phyloP scores from a whole-genome alignment of 129 eudicot species.

The Lactuca sativa region DNA sequence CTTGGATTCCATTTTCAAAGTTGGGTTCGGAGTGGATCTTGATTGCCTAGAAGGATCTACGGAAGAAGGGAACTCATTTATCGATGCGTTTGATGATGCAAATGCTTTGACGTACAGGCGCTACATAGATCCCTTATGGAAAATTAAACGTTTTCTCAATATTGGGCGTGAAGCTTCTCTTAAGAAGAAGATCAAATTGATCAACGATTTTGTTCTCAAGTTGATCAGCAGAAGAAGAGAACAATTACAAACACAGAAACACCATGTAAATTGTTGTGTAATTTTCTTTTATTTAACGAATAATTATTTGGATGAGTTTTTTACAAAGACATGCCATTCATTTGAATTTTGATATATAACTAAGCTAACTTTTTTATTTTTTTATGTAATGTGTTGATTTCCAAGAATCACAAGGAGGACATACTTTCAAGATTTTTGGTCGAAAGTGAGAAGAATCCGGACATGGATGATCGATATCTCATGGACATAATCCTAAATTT shows the following conservation, averaged over 20 bases:
- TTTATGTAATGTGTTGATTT: neutral
- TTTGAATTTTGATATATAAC: too few relatives aligned
- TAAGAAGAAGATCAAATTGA: slow-evolving; percentile 46
- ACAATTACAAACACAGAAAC: slow-evolving; percentile 39
- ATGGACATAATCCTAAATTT: slow-evolving; percentile 79
- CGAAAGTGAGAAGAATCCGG: slow-evolving; percentile 57
- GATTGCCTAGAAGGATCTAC: slow-evolving; percentile 61
- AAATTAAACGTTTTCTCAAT: slow-evolving; percentile 59
- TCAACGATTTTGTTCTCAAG: slow-evolving; percentile 50
- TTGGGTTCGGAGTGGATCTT: slow-evolving; percentile 87
- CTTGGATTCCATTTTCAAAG: slow-evolving; percentile 76
- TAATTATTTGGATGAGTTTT: neutral
- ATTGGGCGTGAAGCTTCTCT: slow-evolving; percentile 69
- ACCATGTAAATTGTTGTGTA: slow-evolving; percentile 38
- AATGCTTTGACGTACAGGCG: slow-evolving; percentile 59
- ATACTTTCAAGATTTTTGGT: slow-evolving; percentile 75
- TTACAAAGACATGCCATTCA: too few relatives aligned
- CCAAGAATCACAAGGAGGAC: slow-evolving; percentile 51
- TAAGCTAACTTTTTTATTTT: too few relatives aligned
- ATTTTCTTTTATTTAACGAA: neutral
- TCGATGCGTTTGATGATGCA: slow-evolving; percentile 79
- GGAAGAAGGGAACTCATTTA: slow-evolving; percentile 51
- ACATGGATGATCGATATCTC: slow-evolving; percentile 62
- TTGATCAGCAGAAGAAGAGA: slow-evolving; percentile 50
- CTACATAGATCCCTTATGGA: slow-evolving; percentile 81